A percentile compares a stretch with the other conserved stretches of the same genome.
These are phyloP conservation scores for Cystobasidiaceae sp. DNA, from an alignment of 1,284 basidiomycete genomes.

Conservation along the genomic window DNA sequence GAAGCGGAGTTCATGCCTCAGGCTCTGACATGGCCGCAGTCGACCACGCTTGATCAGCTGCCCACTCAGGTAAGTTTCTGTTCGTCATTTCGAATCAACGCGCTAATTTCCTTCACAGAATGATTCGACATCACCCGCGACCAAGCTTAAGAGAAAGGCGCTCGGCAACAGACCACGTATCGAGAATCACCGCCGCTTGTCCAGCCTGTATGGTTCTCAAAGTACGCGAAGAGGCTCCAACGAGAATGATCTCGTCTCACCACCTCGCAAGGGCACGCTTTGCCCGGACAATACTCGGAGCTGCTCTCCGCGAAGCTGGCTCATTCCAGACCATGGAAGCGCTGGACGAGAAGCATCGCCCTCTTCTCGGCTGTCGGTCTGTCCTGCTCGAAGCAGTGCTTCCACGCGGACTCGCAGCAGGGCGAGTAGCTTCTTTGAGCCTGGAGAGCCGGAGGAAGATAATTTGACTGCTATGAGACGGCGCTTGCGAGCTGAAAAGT, in stretches of 20 bases:
- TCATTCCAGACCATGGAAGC: too few relatives aligned
- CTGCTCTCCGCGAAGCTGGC: neutral
- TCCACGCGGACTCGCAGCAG: neutral
- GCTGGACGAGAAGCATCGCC: neutral
- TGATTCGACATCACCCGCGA: constrained; percentile 6
- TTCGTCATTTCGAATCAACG: too few relatives aligned
- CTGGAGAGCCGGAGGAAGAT: neutral
- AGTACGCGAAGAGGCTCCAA: neutral
- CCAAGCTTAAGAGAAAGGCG: neutral
- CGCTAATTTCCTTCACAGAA: too few relatives aligned
- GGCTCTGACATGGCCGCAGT: too few relatives aligned
- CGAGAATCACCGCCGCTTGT: constrained; percentile 18
- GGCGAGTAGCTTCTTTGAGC: constrained; percentile 6
- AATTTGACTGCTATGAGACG: neutral
- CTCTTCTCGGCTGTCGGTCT: neutral
- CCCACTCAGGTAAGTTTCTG: too few relatives aligned
- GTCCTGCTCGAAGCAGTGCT: neutral
- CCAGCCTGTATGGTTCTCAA: constrained; percentile 11
- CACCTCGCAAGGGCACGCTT: neutral
- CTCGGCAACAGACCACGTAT: constrained; percentile 15
- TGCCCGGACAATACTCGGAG: constrained; percentile 3
- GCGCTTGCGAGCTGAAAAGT: neutral
- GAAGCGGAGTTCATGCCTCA: constrained; percentile 22
- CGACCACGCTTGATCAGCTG: too few relatives aligned
- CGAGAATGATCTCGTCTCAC: neutral